Conservation (phyloP, 805 yeast species). For the Candida methanosorbosa region DNA sequence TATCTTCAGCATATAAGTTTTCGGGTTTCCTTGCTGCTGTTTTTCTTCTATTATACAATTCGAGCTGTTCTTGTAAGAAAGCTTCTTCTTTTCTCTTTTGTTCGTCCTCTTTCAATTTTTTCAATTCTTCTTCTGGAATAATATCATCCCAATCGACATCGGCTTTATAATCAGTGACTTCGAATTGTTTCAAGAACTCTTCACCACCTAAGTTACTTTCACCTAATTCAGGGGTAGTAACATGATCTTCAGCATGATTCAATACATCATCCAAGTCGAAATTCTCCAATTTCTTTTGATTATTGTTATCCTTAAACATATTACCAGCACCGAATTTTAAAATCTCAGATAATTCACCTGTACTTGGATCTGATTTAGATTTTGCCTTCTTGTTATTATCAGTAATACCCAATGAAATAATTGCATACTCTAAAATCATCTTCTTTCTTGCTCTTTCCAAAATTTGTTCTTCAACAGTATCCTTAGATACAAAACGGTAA, state of each 20-base stretch:
- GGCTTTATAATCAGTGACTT: constrained; percentile 97
- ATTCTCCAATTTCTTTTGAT: constrained; percentile 92
- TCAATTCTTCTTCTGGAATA: constrained; percentile 89
- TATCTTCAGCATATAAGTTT: constrained; percentile 18
- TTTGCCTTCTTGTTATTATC: constrained; percentile 48
- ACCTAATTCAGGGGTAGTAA: constrained; percentile 92
- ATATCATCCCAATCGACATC: constrained; percentile 99
- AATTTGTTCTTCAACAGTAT: constrained; percentile 96
- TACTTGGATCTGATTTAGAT: constrained; percentile 63
- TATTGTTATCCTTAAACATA: constrained; percentile 91
- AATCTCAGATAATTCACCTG: constrained; percentile 84
- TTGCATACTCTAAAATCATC: constrained; percentile 97
- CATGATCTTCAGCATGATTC: constrained; percentile 95
- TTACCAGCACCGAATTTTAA: constrained; percentile 97
- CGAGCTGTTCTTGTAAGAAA: constrained; percentile 81
- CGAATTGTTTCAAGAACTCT: constrained; percentile 93
- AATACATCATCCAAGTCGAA: constrained; percentile 93
- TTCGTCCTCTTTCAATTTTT: constrained; percentile 85
- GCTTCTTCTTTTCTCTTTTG: constrained; percentile 79
- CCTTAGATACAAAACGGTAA: constrained; percentile 94
- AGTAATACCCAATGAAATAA: constrained; percentile 90
- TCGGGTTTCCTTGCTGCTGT: constrained; percentile 59
- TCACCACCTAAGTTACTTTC: constrained; percentile 98
- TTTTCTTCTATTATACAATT: constrained; percentile 75
- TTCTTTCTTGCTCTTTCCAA: constrained; percentile 94